These are phyloP conservation scores for Lophiotrema nucula DNA, from an alignment of 495 filamentous ascomycete genomes.

Conservation along the genomic window DNA sequence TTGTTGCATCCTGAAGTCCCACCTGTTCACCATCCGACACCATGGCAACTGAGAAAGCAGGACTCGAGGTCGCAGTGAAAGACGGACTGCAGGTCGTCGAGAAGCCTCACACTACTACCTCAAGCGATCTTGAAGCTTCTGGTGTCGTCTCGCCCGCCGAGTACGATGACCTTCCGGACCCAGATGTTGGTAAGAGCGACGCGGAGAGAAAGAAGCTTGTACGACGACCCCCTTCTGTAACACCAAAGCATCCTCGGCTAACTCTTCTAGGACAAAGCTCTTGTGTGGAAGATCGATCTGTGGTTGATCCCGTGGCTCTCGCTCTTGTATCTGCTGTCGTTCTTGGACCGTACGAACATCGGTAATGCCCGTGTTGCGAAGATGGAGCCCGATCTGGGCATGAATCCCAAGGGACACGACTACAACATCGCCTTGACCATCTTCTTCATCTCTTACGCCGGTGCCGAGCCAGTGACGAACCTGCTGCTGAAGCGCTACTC, in stretches of 20 bases:
- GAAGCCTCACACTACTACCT: neutral
- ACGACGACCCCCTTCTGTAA: slow-evolving; percentile 32
- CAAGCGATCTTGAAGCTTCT: slow-evolving; percentile 17
- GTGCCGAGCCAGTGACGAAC: slow-evolving; percentile 87
- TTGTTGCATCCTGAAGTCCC: neutral
- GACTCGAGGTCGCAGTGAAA: slow-evolving; percentile 4
- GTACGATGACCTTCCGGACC: slow-evolving; percentile 52
- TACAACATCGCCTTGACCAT: slow-evolving; percentile 79
- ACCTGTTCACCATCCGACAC: neutral
- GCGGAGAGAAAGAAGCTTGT: slow-evolving; percentile 69
- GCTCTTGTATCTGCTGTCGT: slow-evolving; percentile 79
- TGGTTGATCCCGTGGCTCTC: slow-evolving; percentile 80
- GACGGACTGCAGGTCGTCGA: neutral
- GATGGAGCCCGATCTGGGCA: slow-evolving; percentile 58
- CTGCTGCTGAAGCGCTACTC: slow-evolving; percentile 68
- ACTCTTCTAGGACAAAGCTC: slow-evolving; percentile 34
- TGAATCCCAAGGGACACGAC: slow-evolving; percentile 59
- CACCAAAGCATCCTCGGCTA: neutral
- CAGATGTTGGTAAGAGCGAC: slow-evolving; percentile 65
- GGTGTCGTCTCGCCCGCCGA: slow-evolving; percentile 15
- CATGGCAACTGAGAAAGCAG: slow-evolving; percentile 15
- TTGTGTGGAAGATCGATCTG: slow-evolving; percentile 70
- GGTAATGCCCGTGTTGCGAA: slow-evolving; percentile 85
- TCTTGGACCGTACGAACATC: slow-evolving; percentile 65
- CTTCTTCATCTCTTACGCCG: slow-evolving; percentile 89